Evolutionary conservation across 1,284 basidiomycete genomes (phyloP).

Genomic region (Ganoderma boninense): DNA sequence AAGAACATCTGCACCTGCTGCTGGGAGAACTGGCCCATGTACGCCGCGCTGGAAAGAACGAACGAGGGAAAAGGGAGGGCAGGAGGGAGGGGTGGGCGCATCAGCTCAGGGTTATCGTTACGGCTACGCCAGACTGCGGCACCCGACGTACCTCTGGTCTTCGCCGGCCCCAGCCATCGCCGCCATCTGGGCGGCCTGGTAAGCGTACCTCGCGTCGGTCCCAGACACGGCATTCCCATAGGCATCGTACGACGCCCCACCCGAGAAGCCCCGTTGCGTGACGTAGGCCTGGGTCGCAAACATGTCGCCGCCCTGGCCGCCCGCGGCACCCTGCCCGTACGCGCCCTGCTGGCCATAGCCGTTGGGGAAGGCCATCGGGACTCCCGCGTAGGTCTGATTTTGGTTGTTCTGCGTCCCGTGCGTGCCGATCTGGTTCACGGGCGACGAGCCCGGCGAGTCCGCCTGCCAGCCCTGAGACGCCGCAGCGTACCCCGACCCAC

Average conservation of each 20-base stretch:
- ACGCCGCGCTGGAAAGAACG: slow-evolving; percentile 19
- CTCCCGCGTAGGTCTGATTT: slow-evolving; percentile 12
- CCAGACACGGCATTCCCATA: slow-evolving; percentile 22
- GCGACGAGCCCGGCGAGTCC: background rate
- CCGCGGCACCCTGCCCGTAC: slow-evolving; percentile 14
- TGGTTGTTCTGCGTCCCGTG: slow-evolving; percentile 4
- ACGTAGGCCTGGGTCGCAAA: slow-evolving; percentile 21
- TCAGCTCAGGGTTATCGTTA: background rate
- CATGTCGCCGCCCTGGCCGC: background rate
- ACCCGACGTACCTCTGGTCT: slow-evolving; percentile 17
- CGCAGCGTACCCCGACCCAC: slow-evolving; percentile 14
- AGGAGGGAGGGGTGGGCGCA: background rate
- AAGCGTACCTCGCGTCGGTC: slow-evolving; percentile 25
- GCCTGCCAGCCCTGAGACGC: slow-evolving; percentile 22
- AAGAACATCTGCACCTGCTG: slow-evolving; percentile 22
- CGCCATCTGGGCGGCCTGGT: slow-evolving; percentile 22
- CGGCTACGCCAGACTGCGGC: background rate
- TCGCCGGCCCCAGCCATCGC: slow-evolving; percentile 11
- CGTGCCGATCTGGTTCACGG: slow-evolving; percentile 5
- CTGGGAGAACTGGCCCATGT: slow-evolving; percentile 22
- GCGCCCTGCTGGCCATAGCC: slow-evolving; percentile 18
- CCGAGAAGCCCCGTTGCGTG: slow-evolving; percentile 26
- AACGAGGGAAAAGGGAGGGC: background rate
- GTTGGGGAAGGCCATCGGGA: slow-evolving; percentile 22
- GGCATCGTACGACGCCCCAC: slow-evolving; percentile 28